Evolutionary conservation across 1,284 basidiomycete species (phyloP).

Genomic region (Ustilago vetiveriae): DNA sequence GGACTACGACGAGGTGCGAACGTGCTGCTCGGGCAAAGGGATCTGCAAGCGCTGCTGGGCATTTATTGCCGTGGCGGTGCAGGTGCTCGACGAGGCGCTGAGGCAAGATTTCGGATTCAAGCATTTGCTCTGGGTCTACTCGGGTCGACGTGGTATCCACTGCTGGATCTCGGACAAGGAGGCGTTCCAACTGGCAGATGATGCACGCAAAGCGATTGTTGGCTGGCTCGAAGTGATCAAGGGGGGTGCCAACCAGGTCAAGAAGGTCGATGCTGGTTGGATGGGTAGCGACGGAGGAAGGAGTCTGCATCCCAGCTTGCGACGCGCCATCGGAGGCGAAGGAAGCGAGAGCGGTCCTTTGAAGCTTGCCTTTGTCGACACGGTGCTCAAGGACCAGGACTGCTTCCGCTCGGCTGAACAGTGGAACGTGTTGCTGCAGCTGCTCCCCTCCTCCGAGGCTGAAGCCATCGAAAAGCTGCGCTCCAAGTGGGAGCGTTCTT

Average conservation of each 20-base stretch:
- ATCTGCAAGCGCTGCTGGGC: constrained; percentile 95
- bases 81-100: constrained; percentile 82
- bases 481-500: constrained; percentile 74
- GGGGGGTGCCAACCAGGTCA: constrained; percentile 79
- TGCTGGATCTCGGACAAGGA: constrained; percentile 93
- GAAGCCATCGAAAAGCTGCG: constrained; percentile 69
- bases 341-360: constrained; percentile 70
- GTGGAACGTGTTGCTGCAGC: constrained; percentile 78
- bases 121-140: constrained; percentile 95
- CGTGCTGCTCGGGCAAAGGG: constrained; percentile 89
- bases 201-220: constrained; percentile 86
- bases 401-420: constrained; percentile 79
- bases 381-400: constrained; percentile 86
- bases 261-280: constrained; percentile 77
- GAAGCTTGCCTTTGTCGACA: constrained; percentile 73
- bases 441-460: constrained; percentile 73
- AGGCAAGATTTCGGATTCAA: constrained; percentile 82
- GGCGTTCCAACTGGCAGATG: constrained; percentile 89
- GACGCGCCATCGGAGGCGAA: constrained; percentile 59
- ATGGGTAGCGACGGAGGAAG: constrained; percentile 74
- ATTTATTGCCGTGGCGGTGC: constrained; percentile 91
- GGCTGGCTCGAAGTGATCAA: constrained; percentile 87
- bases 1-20: constrained; percentile 95
- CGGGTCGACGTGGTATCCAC: constrained; percentile 96
- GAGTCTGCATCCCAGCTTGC: constrained; percentile 60